These are phyloP conservation scores for Sporisorium graminicola DNA, from an alignment of 1,284 basidiomycete species.

Conservation along the genomic window DNA sequence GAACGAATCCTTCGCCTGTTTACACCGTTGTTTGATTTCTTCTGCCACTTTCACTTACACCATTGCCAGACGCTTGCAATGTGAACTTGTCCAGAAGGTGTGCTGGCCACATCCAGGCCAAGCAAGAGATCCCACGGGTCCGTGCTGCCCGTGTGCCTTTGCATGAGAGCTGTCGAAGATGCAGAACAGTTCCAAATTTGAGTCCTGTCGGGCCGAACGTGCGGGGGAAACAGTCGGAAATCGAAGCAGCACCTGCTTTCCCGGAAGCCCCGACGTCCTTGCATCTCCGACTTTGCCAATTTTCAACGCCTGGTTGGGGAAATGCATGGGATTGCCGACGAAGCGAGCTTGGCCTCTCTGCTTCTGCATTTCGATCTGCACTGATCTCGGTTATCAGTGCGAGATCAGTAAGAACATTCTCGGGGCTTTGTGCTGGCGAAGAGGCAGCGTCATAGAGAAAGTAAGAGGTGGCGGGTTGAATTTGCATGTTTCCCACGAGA, in stretches of 20 bases:
- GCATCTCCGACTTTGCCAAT: constrained; percentile 1
- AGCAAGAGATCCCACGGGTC: background rate
- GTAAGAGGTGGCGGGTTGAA: background rate
- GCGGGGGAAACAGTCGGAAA: no score
- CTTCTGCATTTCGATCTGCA: background rate
- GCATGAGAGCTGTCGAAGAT: background rate
- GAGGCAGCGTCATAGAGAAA: no score
- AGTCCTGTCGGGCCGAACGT: background rate
- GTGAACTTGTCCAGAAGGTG: background rate
- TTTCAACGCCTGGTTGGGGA: background rate
- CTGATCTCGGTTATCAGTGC: constrained; percentile 1
- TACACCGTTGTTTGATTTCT: background rate
- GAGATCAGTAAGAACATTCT: background rate
- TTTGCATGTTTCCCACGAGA: background rate
- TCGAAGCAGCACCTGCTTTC: background rate
- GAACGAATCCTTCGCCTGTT: background rate
- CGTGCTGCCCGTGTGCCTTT: background rate
- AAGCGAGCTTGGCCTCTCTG: background rate
- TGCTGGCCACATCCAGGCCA: background rate
- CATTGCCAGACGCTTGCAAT: background rate
- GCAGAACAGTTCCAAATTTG: no score
- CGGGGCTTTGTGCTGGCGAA: background rate
- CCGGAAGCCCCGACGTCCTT: constrained; percentile 13
- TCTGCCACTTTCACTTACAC: no score
- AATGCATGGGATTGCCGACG: background rate